phyloP scores from a whole-genome alignment of 108 stramenopile genomes.

The Skeletonema grethae region DNA sequence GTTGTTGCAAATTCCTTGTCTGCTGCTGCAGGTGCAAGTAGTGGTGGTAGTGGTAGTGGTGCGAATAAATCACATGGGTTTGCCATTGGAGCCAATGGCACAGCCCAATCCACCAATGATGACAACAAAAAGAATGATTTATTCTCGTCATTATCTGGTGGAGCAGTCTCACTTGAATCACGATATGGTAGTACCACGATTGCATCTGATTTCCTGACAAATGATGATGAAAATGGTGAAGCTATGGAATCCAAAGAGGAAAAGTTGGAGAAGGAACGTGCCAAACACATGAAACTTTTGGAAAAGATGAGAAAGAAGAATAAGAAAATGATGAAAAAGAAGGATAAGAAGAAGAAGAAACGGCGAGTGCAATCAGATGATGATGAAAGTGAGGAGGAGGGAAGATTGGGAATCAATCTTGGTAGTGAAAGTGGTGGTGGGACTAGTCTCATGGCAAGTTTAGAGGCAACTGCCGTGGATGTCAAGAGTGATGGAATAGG shows the following conservation, averaged over 20 bases:
- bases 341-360: slow-evolving; percentile 32
- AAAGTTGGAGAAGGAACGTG: slow-evolving; percentile 43
- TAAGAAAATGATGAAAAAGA: slow-evolving; percentile 57
- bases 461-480: slow-evolving; percentile 46
- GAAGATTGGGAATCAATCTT: not conserved
- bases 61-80: slow-evolving; percentile 48
- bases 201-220: slow-evolving; percentile 84
- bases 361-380: slow-evolving; percentile 31
- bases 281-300: slow-evolving; percentile 42
- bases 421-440: slow-evolving; percentile 15
- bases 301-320: slow-evolving; percentile 57
- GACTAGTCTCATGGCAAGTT: slow-evolving; percentile 30
- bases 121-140: slow-evolving; percentile 37
- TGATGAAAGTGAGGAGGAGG: slow-evolving; percentile 46
- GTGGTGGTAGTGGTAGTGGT: not conserved
- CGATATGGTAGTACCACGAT: slow-evolving; percentile 48
- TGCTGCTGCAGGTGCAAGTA: slow-evolving; percentile 5
- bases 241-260: slow-evolving; percentile 22
- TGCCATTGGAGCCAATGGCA: slow-evolving; percentile 52
- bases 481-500: not conserved
- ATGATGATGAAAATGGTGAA: slow-evolving; percentile 63
- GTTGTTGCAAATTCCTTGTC: not conserved
- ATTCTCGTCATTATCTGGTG: slow-evolving; percentile 54
- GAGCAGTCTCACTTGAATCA: slow-evolving; percentile 70
- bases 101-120: slow-evolving; percentile 17